Conservation (phyloP, 1,284 basidiomycete genomes). For the Singerocomus inundabilis region DNA sequence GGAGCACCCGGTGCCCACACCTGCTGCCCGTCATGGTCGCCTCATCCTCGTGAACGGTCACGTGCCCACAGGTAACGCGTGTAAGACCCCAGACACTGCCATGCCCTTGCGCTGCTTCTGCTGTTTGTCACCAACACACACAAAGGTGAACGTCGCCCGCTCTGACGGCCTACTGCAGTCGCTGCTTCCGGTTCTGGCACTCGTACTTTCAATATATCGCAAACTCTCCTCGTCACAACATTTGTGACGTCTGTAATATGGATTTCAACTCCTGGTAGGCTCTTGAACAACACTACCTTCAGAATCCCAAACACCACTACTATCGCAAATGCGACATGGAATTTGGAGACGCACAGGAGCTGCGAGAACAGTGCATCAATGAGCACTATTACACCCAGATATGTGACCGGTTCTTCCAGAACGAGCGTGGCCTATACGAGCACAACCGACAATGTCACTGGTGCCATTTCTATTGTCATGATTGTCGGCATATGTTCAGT, state of each 20-base stretch:
- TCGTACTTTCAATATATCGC: slow-evolving; percentile 25
- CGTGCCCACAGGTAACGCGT: slow-evolving; percentile 18
- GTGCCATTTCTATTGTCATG: slow-evolving; percentile 49
- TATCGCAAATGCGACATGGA: slow-evolving; percentile 45
- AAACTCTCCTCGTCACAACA: slow-evolving; percentile 20
- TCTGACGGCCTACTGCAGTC: slow-evolving; percentile 22
- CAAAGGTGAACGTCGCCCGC: background rate
- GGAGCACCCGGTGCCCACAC: too few relatives aligned
- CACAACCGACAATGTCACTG: slow-evolving; percentile 50
- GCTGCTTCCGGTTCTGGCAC: slow-evolving; percentile 2
- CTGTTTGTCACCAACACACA: too few relatives aligned
- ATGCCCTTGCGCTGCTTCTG: too few relatives aligned
- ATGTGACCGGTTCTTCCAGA: slow-evolving; percentile 43
- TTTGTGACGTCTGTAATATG: slow-evolving; percentile 18
- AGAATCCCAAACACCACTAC: slow-evolving; percentile 31
- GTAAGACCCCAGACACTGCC: slow-evolving; percentile 27
- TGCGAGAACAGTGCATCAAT: slow-evolving; percentile 35
- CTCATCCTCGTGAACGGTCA: too few relatives aligned
- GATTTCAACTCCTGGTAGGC: slow-evolving; percentile 22
- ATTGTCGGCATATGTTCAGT: slow-evolving; percentile 45
- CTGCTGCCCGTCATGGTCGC: too few relatives aligned
- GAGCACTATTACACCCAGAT: slow-evolving; percentile 42
- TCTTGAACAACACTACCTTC: slow-evolving; percentile 27
- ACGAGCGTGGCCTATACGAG: slow-evolving; percentile 38
- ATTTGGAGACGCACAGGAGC: slow-evolving; percentile 26